These are phyloP conservation scores for Tetragonia tetragonoides DNA, from an alignment of 148 eudicot genomes.

Conservation along the genomic window DNA sequence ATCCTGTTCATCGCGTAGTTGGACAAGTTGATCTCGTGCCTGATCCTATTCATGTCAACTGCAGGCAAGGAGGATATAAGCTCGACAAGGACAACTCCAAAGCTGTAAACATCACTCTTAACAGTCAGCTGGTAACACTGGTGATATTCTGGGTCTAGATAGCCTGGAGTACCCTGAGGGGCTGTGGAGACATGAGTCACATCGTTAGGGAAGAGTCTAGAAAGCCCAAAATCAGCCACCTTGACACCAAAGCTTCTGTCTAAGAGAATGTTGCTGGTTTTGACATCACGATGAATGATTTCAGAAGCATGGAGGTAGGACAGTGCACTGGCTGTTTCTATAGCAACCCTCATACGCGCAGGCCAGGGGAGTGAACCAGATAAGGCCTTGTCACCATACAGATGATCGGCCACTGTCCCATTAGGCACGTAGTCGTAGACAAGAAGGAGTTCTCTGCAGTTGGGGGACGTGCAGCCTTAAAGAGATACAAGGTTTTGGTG, in stretches of 20 bases:
- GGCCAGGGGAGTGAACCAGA: constrained; percentile 34
- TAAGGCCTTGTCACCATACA: constrained; percentile 20
- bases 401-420: constrained; percentile 11
- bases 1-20: constrained; percentile 35
- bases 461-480: constrained; percentile 3
- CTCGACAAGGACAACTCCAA: constrained; percentile 61
- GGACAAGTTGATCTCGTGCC: constrained; percentile 48
- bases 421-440: constrained; percentile 3
- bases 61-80: constrained; percentile 55
- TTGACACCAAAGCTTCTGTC: constrained; percentile 50
- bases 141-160: constrained; percentile 58
- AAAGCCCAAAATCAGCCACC: constrained; percentile 67
- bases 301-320: constrained; percentile 11
- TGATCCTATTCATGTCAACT: constrained; percentile 40
- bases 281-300: constrained; percentile 15
- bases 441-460: background rate
- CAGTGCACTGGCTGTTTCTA: constrained; percentile 39
- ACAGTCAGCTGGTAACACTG: constrained; percentile 49
- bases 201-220: constrained; percentile 46
- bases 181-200: constrained; percentile 55
- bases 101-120: constrained; percentile 65
- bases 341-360: constrained; percentile 47
- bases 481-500: constrained; percentile 7
- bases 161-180: constrained; percentile 64
- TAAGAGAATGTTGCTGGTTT: constrained; percentile 12